These are phyloP conservation scores for Byssothecium circinans DNA, from an alignment of 2,329 filamentous ascomycete genomes.

Conservation along the genomic window DNA sequence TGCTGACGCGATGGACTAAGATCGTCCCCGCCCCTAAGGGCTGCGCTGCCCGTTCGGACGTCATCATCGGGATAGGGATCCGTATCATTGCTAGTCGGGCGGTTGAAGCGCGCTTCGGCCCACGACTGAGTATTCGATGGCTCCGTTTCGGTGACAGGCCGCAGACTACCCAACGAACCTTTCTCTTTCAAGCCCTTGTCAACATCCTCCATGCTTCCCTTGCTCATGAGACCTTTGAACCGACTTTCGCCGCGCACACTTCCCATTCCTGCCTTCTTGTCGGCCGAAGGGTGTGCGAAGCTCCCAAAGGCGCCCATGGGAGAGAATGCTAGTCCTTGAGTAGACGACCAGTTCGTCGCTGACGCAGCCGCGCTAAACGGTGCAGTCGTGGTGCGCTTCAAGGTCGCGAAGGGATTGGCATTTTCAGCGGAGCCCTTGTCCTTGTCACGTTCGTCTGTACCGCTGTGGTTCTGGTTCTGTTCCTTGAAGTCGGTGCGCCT, in stretches of 20 bases:
- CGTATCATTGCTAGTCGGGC: conserved; percentile 63
- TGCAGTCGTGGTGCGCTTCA: conserved; percentile 60
- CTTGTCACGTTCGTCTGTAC: conserved; percentile 55
- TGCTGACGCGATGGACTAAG: conserved; percentile 57
- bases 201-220: conserved; percentile 71
- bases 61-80: conserved; percentile 74
- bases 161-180: conserved; percentile 54
- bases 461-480: conserved; percentile 39
- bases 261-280: conserved; percentile 72
- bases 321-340: conserved; percentile 64
- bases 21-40: conserved; percentile 75
- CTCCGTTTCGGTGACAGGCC: conserved; percentile 57
- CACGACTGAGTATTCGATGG: conserved; percentile 54
- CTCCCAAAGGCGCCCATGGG: conserved; percentile 87
- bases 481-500: conserved; percentile 66
- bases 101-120: conserved; percentile 52
- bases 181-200: conserved; percentile 57
- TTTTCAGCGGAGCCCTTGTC: conserved; percentile 48
- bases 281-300: conserved; percentile 64
- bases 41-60: conserved; percentile 66
- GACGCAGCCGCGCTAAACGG: conserved; percentile 55
- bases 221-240: conserved; percentile 81
- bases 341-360: conserved; percentile 61
- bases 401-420: conserved; percentile 52
- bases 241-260: conserved; percentile 75